Base-by-base conservation (phyloP, 768 basidiomycete genomes). In the Sarcodon sp. region DNA sequence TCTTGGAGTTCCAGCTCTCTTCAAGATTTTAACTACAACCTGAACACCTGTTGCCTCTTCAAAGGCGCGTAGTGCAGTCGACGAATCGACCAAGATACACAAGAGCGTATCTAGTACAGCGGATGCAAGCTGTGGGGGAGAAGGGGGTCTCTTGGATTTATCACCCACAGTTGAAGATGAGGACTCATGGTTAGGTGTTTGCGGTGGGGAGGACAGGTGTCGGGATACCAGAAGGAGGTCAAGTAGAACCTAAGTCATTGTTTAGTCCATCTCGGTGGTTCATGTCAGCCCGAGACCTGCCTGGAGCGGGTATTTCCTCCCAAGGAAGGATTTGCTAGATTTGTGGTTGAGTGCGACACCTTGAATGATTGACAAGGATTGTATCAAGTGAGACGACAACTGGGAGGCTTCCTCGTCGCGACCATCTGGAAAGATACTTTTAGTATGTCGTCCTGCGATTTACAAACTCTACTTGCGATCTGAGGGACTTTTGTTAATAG, bases 81-180 rank as follows among this genome's bases (percentile, higher is more conserved):
- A 73, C 1, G 86, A 79, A 61, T 97, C 93, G 11, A 94, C 93
- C n/a, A 97, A 70, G 32, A 91, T 72, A 54, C 87, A 91, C 13
- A 92, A 69, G 4, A 97, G 64, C 0, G 89, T 88, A 57, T 97
- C 93, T 15, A 97, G 69, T 7, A 87, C 69, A 8, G 74, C 68
- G 2, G 86, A 84, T 2, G 86, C 78, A n/a, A 93, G 71, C 48
- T 76, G 69, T 9, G 65, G 57, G 35, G 51, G 33, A 5, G 57
- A 52, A 5, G 47, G 33, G 7, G 57, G 43, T 12, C 31, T 9
- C 12, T 44, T 43, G 36, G 53, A n/a, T 49, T 58, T 47, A 11
- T 54, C 57, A 18, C 63, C 47, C 6, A 54, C 55, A 12, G 66
- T 59, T 15, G 64, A 53, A 44, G 61, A 60, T 12, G 57, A 57